phyloP scores from a whole-genome alignment of 352 stramenopile species.

The Phytophthora fragariae region DNA sequence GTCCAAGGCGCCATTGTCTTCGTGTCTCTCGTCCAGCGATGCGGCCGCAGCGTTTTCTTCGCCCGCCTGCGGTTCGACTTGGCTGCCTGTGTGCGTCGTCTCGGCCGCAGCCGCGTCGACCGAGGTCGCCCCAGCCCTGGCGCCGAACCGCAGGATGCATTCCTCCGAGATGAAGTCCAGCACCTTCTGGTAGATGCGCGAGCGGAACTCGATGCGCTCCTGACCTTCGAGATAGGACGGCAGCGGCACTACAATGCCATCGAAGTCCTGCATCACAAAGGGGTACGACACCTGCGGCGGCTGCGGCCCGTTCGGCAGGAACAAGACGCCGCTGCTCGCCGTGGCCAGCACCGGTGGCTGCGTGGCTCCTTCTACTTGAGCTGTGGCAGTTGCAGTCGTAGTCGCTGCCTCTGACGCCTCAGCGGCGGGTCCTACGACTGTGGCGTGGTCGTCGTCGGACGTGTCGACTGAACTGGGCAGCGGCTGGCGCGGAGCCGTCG shows the following conservation, averaged over 20 bases:
- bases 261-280: conserved; percentile 76
- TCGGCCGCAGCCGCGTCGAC: background rate
- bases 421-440: background rate
- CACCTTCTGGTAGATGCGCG: conserved; percentile 85
- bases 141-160: conserved; percentile 65
- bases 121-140: conserved; percentile 12
- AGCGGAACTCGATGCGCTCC: conserved; percentile 78
- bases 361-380: conserved; percentile 3
- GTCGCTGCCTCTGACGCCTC: background rate
- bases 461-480: background rate
- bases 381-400: background rate
- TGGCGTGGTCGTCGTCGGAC: conserved; percentile 7
- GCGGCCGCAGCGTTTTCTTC: background rate
- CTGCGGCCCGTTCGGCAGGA: conserved; percentile 59
- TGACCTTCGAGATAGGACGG: conserved; percentile 79
- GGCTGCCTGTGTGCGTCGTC: conserved; percentile 2
- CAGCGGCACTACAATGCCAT: conserved; percentile 81
- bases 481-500: conserved; percentile 2
- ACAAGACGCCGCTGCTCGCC: conserved; percentile 40
- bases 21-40: conserved; percentile 7
- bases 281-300: conserved; percentile 61
- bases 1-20: background rate
- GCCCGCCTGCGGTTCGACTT: conserved; percentile 16
- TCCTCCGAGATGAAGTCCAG: conserved; percentile 87
- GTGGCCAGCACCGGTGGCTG: conserved; percentile 13